These are phyloP conservation scores for Tetragonia tetragonoides DNA, from an alignment of 148 eudicot genomes.

Conservation along the genomic window DNA sequence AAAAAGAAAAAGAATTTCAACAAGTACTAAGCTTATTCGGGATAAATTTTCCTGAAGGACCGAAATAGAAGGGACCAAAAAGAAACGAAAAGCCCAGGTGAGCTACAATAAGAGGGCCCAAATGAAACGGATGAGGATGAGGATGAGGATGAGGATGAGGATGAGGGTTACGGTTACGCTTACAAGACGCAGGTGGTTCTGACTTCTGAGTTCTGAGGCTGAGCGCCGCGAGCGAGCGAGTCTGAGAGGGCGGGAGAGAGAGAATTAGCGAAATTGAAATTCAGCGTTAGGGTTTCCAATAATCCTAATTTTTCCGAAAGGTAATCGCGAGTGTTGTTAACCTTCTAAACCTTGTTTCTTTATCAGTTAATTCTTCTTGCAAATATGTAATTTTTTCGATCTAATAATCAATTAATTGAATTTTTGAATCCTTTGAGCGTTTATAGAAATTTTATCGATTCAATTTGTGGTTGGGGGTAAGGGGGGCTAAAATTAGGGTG, in stretches of 20 bases:
- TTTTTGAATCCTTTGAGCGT: background rate
- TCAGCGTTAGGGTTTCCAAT: slow-evolving; percentile 27
- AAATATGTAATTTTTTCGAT: background rate
- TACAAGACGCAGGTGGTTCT: no score
- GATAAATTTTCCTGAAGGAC: no score
- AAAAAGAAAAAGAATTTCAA: no score
- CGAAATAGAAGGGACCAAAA: no score
- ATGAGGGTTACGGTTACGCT: no score
- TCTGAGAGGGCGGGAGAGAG: slow-evolving; percentile 17
- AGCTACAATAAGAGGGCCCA: no score
- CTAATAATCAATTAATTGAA: slow-evolving; percentile 3
- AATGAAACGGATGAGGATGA: no score
- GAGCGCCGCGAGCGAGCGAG: no score
- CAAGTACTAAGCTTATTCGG: no score
- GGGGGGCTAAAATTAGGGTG: slow-evolving; percentile 6
- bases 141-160: no score
- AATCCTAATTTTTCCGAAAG: slow-evolving; percentile 11
- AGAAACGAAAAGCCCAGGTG: no score
- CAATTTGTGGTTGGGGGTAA: background rate
- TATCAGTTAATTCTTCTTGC: background rate
- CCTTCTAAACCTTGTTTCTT: background rate
- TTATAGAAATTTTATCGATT: background rate
- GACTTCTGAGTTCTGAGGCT: no score
- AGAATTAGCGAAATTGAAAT: background rate
- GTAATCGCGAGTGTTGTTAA: slow-evolving; percentile 23